A percentile compares a stretch with the other conserved stretches of the same genome.
phyloP scores from a whole-genome alignment of 2,329 filamentous ascomycete genomes.

The Emergomyces africanus region DNA sequence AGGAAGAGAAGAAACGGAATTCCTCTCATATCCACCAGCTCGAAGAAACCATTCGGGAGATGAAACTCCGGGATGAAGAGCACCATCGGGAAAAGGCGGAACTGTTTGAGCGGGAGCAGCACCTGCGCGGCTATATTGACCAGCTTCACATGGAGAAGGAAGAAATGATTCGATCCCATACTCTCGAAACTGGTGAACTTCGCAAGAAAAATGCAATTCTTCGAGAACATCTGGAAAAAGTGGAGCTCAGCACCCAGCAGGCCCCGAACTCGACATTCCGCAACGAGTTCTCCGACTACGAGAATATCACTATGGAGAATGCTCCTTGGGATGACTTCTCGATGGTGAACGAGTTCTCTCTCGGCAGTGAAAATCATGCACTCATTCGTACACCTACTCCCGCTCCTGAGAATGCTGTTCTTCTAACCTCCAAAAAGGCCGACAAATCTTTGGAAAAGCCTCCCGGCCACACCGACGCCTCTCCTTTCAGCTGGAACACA shows the following conservation, averaged over 20 bases:
- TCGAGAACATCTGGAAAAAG: conserved; percentile 47
- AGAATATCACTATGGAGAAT: conserved; percentile 66
- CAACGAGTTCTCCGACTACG: conserved; percentile 67
- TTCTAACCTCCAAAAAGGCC: conserved; percentile 28
- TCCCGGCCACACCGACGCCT: conserved; percentile 46
- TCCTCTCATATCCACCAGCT: conserved; percentile 62
- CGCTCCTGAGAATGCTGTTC: conserved; percentile 22
- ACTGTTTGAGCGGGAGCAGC: conserved; percentile 59
- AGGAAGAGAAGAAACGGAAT: conserved; percentile 92
- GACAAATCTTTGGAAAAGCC: conserved; percentile 24
- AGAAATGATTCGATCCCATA: conserved; percentile 77
- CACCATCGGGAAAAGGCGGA: conserved; percentile 44
- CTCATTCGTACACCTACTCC: conserved; percentile 10
- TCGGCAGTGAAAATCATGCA: conserved; percentile 28
- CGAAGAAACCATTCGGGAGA: conserved; percentile 60
- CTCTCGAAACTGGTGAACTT: conserved; percentile 77
- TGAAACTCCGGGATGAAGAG: conserved; percentile 48
- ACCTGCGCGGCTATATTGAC: conserved; percentile 62
- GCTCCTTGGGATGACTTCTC: conserved; percentile 69
- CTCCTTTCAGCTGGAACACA: conserved; percentile 52
- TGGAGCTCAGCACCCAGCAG: conserved; percentile 26
- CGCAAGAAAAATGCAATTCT: conserved; percentile 85
- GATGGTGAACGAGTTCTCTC: conserved; percentile 52
- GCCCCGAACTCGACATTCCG: conserved; percentile 43
- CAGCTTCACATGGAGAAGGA: conserved; percentile 75